These are phyloP conservation scores for Cucurbita moschata DNA, from an alignment of 306 rosid genomes.

Conservation along the genomic window DNA sequence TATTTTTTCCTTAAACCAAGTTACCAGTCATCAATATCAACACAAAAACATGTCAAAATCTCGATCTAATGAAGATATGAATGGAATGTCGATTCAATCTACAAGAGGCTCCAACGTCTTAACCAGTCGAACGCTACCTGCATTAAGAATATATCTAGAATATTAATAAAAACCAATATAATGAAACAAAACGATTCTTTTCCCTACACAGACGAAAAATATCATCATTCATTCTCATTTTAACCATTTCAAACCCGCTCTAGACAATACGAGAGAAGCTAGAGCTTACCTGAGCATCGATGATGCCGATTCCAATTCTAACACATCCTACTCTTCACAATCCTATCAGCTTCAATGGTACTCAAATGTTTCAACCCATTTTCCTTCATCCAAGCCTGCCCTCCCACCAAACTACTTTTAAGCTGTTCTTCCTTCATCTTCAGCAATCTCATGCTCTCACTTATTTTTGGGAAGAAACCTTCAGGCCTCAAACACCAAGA, in stretches of 20 bases:
- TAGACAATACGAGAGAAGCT: too few species aligned
- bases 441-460: constrained; percentile 64
- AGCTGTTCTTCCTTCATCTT: constrained; percentile 39
- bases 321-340: constrained; percentile 43
- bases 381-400: constrained; percentile 57
- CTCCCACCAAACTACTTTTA: constrained; percentile 32
- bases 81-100: neutral
- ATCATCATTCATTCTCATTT: too few species aligned
- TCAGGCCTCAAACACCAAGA: constrained; percentile 84
- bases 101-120: too few species aligned
- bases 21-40: neutral
- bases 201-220: too few species aligned
- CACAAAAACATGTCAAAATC: constrained; percentile 3
- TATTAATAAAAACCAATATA: too few species aligned
- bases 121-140: too few species aligned
- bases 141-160: too few species aligned
- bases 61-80: neutral
- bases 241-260: too few species aligned
- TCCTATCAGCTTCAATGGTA: constrained; percentile 45
- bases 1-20: constrained; percentile 31
- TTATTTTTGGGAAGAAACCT: constrained; percentile 65
- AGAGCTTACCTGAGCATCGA: too few species aligned
- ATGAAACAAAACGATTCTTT: too few species aligned
- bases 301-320: neutral
- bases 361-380: constrained; percentile 45